These are phyloP conservation scores for Straminergon stramineum DNA, from an alignment of 225 moss, liverwort and hornwort genomes.

Conservation along the genomic window DNA sequence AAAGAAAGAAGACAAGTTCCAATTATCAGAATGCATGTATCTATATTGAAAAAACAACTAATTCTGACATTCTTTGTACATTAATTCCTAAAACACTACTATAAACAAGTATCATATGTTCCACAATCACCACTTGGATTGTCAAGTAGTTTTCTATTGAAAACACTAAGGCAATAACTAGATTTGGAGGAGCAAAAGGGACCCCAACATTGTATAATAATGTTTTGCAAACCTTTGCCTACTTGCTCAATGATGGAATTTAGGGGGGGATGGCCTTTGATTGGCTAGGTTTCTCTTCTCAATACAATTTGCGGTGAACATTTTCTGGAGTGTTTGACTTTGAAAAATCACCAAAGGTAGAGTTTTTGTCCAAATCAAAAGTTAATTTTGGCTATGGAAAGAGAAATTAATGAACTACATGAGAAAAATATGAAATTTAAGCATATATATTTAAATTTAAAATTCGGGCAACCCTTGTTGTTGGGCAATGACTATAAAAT, in stretches of 20 bases:
- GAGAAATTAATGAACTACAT: accelerated
- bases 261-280: background rate
- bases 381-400: accelerated
- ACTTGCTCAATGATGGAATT: background rate
- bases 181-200: background rate
- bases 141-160: background rate
- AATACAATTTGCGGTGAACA: accelerated
- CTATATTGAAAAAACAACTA: no score
- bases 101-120: no score
- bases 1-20: no score
- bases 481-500: background rate
- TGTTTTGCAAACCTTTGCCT: background rate
- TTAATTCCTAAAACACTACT: no score
- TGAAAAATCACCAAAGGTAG: background rate
- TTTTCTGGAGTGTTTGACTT: background rate
- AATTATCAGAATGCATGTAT: no score
- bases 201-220: background rate
- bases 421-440: background rate
- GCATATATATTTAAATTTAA: no score
- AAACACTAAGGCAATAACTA: background rate
- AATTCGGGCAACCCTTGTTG: background rate
- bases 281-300: background rate
- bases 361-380: background rate
- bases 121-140: accelerated
- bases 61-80: no score